These are phyloP conservation scores for Sphagnum magellanicum DNA, from an alignment of 228 moss, liverwort and hornwort genomes.

Conservation along the genomic window DNA sequence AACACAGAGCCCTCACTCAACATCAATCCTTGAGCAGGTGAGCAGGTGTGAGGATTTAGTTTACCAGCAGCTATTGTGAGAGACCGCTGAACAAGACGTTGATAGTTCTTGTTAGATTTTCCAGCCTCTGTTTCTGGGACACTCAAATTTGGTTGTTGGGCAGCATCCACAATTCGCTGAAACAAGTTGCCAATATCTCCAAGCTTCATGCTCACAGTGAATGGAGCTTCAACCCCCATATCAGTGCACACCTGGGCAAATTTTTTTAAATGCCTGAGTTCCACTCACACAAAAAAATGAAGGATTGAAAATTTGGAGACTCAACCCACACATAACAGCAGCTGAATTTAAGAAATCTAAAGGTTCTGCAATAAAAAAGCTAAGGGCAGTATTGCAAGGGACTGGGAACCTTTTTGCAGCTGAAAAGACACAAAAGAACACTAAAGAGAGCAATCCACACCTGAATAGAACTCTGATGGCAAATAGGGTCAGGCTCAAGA, in stretches of 20 bases:
- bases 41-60: neutral
- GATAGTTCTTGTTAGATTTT: constrained; percentile 50
- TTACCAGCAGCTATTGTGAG: constrained; percentile 45
- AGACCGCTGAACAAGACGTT: constrained; percentile 44
- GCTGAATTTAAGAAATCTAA: too few relatives aligned
- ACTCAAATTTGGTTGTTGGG: constrained; percentile 51
- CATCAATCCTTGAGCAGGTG: neutral
- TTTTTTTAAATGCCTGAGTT: neutral
- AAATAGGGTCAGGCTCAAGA: constrained; percentile 43
- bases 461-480: constrained; percentile 45
- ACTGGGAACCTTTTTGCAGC: too few relatives aligned
- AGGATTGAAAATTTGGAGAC: too few relatives aligned
- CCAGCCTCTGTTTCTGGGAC: constrained; percentile 58
- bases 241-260: constrained; percentile 41
- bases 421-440: too few relatives aligned
- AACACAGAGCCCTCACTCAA: neutral
- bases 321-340: too few relatives aligned
- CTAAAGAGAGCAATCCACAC: constrained; percentile 9
- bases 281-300: too few relatives aligned
- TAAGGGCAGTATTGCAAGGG: too few relatives aligned
- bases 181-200: constrained; percentile 56
- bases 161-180: constrained; percentile 48
- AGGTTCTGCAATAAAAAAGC: too few relatives aligned
- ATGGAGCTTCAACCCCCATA: constrained; percentile 60
- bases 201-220: constrained; percentile 57